phyloP scores from a whole-genome alignment of 1,139 yeast species.

The Taphrina communis region DNA sequence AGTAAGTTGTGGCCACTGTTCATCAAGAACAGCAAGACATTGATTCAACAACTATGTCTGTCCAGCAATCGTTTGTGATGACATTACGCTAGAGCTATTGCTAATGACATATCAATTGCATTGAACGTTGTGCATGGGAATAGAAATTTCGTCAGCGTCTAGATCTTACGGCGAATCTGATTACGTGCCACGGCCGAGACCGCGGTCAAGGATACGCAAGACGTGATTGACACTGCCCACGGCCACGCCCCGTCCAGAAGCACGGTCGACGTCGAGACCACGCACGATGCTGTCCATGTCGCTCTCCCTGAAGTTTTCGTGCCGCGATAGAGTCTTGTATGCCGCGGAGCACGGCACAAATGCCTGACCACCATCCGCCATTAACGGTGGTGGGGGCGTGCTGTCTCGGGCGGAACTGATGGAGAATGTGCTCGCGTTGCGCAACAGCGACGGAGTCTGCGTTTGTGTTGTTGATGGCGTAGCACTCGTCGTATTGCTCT shows the following conservation, averaged over 20 bases:
- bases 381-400: slow-evolving; percentile 43
- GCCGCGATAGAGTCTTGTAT: slow-evolving; percentile 80
- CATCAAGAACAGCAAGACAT: not conserved
- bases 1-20: not conserved
- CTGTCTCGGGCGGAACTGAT: slow-evolving; percentile 34
- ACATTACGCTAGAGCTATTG: not conserved
- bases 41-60: not conserved
- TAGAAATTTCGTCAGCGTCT: no score
- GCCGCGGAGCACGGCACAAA: slow-evolving; percentile 90
- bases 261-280: slow-evolving; percentile 31
- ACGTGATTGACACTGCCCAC: slow-evolving; percentile 32
- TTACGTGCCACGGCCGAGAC: slow-evolving; percentile 26
- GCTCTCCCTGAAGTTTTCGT: slow-evolving; percentile 71
- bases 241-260: slow-evolving; percentile 28
- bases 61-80: not conserved
- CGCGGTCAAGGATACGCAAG: slow-evolving; percentile 33
- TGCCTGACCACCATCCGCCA: slow-evolving; percentile 54
- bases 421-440: slow-evolving; percentile 31
- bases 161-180: no score
- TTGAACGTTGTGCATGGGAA: not conserved
- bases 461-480: slow-evolving; percentile 42
- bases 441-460: slow-evolving; percentile 44
- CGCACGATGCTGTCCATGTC: slow-evolving; percentile 72
- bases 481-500: slow-evolving; percentile 39
- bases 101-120: not conserved